phyloP scores from a whole-genome alignment of 768 basidiomycete genomes.

The Boletus sensibilis region DNA sequence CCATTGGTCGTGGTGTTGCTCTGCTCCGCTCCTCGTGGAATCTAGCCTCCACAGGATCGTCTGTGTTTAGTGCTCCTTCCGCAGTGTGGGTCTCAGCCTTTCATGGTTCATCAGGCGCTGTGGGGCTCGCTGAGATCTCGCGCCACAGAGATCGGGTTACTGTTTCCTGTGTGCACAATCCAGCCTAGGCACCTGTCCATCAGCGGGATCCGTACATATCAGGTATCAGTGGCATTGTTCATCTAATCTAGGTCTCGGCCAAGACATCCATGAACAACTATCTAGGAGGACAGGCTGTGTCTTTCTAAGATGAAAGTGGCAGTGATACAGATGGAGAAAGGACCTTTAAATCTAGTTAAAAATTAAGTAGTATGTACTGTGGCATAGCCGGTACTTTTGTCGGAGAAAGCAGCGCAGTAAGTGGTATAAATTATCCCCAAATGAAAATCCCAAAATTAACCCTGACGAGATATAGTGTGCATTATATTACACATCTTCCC shows the following conservation, averaged over 20 bases:
- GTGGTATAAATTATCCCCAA: constrained; percentile 31
- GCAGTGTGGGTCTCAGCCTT: constrained; percentile 3
- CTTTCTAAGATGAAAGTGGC: constrained; percentile 9
- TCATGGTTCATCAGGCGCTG: constrained; percentile 12
- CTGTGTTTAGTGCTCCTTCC: constrained; percentile 12
- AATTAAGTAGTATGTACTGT: constrained; percentile 16
- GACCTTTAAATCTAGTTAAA: constrained; percentile 6
- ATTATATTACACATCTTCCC: constrained; percentile 14
- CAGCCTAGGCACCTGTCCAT: neutral
- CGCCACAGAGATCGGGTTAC: constrained; percentile 12
- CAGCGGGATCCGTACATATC: constrained; percentile 6
- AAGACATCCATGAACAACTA: neutral
- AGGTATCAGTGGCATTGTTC: constrained; percentile 7
- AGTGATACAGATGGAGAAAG: constrained; percentile 14
- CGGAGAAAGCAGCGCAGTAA: constrained; percentile 7
- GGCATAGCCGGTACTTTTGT: constrained; percentile 26
- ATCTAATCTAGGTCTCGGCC: constrained; percentile 17
- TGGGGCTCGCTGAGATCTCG: constrained; percentile 27
- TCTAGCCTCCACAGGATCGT: constrained; percentile 4
- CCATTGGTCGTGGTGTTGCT: neutral
- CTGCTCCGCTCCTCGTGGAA: constrained; percentile 22
- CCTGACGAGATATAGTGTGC: constrained; percentile 24
- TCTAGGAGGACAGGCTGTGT: constrained; percentile 5
- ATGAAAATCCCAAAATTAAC: constrained; percentile 23
- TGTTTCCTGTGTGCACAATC: neutral